Percentiles rank a stretch among this genome's conserved stretches.
These are phyloP conservation scores for Pythium sukuiense DNA, from an alignment of 352 stramenopile species.

Conservation along the genomic window DNA sequence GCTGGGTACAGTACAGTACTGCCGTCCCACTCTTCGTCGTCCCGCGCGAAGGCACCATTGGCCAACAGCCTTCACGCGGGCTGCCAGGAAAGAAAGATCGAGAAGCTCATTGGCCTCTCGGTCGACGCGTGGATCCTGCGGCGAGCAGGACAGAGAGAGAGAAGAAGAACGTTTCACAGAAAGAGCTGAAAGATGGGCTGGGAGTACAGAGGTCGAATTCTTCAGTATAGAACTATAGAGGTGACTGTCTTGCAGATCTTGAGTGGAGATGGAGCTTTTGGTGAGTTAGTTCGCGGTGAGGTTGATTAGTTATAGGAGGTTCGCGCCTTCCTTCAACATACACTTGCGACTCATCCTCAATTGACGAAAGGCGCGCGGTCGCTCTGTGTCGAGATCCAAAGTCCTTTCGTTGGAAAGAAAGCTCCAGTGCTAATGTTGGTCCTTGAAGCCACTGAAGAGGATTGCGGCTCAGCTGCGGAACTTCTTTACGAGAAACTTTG, in stretches of 20 bases:
- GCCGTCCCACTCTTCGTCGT: background rate
- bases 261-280: background rate
- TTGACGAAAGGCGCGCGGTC: background rate
- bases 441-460: background rate
- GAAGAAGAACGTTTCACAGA: conserved; percentile 3
- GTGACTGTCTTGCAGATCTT: background rate
- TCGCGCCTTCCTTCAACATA: background rate
- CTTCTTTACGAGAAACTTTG: too few species aligned
- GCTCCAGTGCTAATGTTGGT: background rate
- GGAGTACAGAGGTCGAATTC: background rate
- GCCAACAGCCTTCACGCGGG: background rate
- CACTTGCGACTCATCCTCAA: conserved; percentile 4
- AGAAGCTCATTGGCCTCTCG: conserved; percentile 3
- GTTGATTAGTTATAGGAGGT: background rate
- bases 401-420: background rate
- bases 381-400: background rate
- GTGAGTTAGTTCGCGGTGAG: background rate
- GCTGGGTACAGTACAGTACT: too few species aligned
- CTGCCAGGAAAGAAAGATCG: background rate
- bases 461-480: background rate
- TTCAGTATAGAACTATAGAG: background rate
- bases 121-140: background rate
- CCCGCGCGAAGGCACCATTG: background rate
- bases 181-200: background rate
- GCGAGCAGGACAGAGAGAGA: background rate